Base-by-base conservation (phyloP, 2,329 filamentous ascomycete genomes). In the Bipolaris cookei region DNA sequence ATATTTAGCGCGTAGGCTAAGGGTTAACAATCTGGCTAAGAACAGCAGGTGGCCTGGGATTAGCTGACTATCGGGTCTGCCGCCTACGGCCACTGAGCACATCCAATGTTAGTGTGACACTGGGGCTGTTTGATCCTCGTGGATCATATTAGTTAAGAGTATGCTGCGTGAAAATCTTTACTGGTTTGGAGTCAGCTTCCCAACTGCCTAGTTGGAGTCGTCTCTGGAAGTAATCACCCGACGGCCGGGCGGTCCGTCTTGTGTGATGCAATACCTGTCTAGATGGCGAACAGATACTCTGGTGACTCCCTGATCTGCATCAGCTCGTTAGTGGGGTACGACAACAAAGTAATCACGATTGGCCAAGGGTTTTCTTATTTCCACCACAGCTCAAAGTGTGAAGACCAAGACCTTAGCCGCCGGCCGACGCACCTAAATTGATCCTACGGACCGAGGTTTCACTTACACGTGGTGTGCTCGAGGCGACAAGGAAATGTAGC, bases 211-310 rank as follows among this genome's bases (percentile, higher is more conserved):
- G 43, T 41, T 38, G 34, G 50, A 41, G 45, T 54, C 56, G 58
- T 64, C 57, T 59, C 47, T 68, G 51, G 46, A 43, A 44, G 38
- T 32, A 67, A 67, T 72, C 62, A 70, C 54, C 69, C 68, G 69
- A 61, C 71, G 70, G 71, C 49, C 63, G 68, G 44, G 55, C 71
- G 70, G 70, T 69, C 71, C 71, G 71, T 55, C 28, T 67, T 56
- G 51, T 58, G 47, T 43, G 34, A 34, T 37, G 41, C 37, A 51
- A 46, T 30, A 38, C 34, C 18, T 32, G 53, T 3, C 47, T 37
- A 23, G 42, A 41, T 46, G 38, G 52, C 16, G 45, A 54, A n/a
- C 34, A 25, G 32, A 38, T 38, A 35, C 30, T 38, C 18, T 25
- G 20, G 21, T 14, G 8, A 28, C 10, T 43, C 39, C 28, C 13